Evolutionary conservation across 768 basidiomycete species (phyloP).

Genomic region (Tylopilus vinaceipallidus): DNA sequence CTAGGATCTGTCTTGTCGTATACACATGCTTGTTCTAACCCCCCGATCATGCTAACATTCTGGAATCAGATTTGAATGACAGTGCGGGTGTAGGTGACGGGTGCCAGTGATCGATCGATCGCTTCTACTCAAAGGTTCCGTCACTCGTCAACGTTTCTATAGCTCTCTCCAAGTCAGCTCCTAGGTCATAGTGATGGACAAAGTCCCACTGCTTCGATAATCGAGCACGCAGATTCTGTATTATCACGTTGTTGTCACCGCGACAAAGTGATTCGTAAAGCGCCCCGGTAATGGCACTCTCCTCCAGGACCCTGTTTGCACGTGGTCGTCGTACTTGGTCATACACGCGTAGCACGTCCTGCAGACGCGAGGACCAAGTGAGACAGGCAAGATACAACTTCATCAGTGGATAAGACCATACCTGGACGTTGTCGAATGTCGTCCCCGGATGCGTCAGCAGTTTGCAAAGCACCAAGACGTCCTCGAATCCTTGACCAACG

Average conservation of each 20-base stretch:
- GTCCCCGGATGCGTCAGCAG: conserved; percentile 45
- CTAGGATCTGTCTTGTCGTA: conserved; percentile 9
- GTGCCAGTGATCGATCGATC: no score
- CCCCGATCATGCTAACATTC: conserved; percentile 2
- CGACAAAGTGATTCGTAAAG: conserved; percentile 37
- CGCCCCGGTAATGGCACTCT: conserved; percentile 41
- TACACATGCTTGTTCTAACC: conserved; percentile 5
- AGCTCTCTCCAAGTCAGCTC: conserved; percentile 37
- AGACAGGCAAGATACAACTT: not conserved
- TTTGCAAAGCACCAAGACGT: conserved; percentile 45
- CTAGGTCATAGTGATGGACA: conserved; percentile 50
- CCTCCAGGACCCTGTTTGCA: conserved; percentile 46
- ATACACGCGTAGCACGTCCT: conserved; percentile 50
- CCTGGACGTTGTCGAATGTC: conserved; percentile 39
- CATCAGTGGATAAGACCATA: conserved; percentile 16
- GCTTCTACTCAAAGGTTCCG: not conserved
- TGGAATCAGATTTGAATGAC: no score
- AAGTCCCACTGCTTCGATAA: conserved; percentile 43
- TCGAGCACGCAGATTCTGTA: conserved; percentile 33
- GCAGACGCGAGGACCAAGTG: not conserved
- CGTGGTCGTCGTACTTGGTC: conserved; percentile 44
- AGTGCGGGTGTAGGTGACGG: no score
- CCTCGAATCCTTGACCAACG: conserved; percentile 60
- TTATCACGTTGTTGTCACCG: conserved; percentile 26
- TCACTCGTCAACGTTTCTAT: conserved; percentile 19